Conservation (phyloP, 1,139 yeast genomes). For the Pichia sp. region DNA sequence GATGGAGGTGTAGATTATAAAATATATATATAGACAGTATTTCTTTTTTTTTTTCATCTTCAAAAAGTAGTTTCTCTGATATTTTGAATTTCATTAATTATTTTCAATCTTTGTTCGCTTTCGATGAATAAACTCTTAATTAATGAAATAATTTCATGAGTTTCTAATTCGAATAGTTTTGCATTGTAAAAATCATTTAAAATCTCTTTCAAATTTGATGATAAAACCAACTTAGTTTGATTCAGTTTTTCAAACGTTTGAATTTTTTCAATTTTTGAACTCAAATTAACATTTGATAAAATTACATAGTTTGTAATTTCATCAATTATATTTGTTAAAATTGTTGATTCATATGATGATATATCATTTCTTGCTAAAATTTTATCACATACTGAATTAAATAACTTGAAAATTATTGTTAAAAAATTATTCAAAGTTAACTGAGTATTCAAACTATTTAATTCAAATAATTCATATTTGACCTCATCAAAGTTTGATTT, state of each 20-base stretch:
- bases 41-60: background rate
- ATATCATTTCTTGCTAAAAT: slow-evolving; percentile 22
- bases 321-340: slow-evolving; percentile 18
- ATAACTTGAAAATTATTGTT: slow-evolving; percentile 15
- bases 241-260: slow-evolving; percentile 37
- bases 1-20: background rate
- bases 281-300: background rate
- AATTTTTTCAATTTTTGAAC: slow-evolving; percentile 15
- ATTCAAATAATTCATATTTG: background rate
- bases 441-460: slow-evolving; percentile 18
- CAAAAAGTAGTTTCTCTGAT: slow-evolving; percentile 28
- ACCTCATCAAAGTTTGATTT: slow-evolving; percentile 3
- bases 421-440: slow-evolving; percentile 16
- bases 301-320: background rate
- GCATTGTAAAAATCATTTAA: slow-evolving; percentile 68
- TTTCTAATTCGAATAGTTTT: slow-evolving; percentile 61
- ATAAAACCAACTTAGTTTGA: slow-evolving; percentile 42
- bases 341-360: slow-evolving; percentile 27
- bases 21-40: background rate
- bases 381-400: slow-evolving; percentile 16
- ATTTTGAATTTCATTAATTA: slow-evolving; percentile 54
- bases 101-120: slow-evolving; percentile 55
- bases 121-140: slow-evolving; percentile 64
- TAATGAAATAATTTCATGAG: slow-evolving; percentile 58
- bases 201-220: slow-evolving; percentile 58